Percentiles rank a stretch among this genome's conserved stretches.
Conservation (phyloP, 2,329 filamentous ascomycete species). For the Epicoccum sorghinum region DNA sequence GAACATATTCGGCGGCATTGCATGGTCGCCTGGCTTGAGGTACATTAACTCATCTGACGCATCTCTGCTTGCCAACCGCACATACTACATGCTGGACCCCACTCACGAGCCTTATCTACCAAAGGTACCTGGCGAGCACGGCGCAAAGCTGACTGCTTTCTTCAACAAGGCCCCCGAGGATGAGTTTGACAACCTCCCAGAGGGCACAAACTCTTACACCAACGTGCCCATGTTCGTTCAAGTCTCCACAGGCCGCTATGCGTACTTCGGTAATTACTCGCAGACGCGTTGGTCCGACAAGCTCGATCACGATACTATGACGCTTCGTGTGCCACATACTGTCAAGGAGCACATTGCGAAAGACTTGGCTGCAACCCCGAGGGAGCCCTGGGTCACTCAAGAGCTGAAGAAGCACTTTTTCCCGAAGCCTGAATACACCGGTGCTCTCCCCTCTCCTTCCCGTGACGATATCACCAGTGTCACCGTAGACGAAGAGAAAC, state of each 20-base stretch:
- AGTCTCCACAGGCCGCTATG: constrained; percentile 36
- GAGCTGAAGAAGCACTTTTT: constrained; percentile 52
- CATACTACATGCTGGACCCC: constrained; percentile 52
- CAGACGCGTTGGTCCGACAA: constrained; percentile 53
- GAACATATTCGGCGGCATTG: constrained; percentile 43
- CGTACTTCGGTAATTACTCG: constrained; percentile 55
- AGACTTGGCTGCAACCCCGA: constrained; percentile 40
- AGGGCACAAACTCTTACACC: constrained; percentile 37
- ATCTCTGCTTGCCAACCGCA: constrained; percentile 40
- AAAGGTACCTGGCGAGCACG: constrained; percentile 48
- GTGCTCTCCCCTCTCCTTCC: constrained; percentile 29
- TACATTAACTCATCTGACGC: constrained; percentile 35
- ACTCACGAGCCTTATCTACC: constrained; percentile 52
- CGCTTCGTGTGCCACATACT: constrained; percentile 43
- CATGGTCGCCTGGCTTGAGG: constrained; percentile 51
- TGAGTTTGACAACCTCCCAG: constrained; percentile 27
- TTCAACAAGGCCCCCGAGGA: constrained; percentile 49
- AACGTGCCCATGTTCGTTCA: constrained; percentile 52
- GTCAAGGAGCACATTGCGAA: constrained; percentile 51
- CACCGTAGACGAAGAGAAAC: constrained; percentile 27
- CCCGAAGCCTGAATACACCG: constrained; percentile 50
- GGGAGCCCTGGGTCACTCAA: constrained; percentile 52
- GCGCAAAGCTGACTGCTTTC: constrained; percentile 55
- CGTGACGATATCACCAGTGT: constrained; percentile 22
- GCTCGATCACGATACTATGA: constrained; percentile 51